Percentiles rank a stretch among this genome's conserved stretches.
phyloP scores from a whole-genome alignment of 176 grass and related monocot genomes.

The Oryza nivara region DNA sequence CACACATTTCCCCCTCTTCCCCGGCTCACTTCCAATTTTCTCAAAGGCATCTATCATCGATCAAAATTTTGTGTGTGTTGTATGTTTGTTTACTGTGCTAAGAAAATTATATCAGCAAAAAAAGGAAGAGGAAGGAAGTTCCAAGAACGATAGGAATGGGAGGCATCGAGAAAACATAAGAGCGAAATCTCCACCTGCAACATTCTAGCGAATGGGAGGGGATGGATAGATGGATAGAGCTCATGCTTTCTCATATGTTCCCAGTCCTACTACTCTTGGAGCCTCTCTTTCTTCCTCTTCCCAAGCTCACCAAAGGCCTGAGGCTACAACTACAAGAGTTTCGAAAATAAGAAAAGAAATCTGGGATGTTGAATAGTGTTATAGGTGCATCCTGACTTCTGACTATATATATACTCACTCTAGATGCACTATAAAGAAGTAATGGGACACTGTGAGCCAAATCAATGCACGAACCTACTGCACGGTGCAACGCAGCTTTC shows the following conservation, averaged over 20 bases:
- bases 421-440: too few relatives aligned
- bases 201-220: background rate
- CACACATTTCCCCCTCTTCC: background rate
- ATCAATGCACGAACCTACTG: too few relatives aligned
- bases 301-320: background rate
- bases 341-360: background rate
- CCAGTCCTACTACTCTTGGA: background rate
- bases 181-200: background rate
- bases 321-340: background rate
- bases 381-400: background rate
- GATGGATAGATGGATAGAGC: background rate
- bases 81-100: background rate
- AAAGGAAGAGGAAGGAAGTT: background rate
- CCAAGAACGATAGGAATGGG: background rate
- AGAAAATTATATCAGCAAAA: background rate
- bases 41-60: background rate
- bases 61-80: background rate
- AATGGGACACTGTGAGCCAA: too few relatives aligned
- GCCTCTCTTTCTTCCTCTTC: background rate
- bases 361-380: background rate
- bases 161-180: background rate
- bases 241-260: background rate
- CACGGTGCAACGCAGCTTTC: too few relatives aligned
- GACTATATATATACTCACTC: background rate
- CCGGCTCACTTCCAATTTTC: background rate